phyloP scores from a whole-genome alignment of 257 asterid species.

The Buddleja alternifolia region DNA sequence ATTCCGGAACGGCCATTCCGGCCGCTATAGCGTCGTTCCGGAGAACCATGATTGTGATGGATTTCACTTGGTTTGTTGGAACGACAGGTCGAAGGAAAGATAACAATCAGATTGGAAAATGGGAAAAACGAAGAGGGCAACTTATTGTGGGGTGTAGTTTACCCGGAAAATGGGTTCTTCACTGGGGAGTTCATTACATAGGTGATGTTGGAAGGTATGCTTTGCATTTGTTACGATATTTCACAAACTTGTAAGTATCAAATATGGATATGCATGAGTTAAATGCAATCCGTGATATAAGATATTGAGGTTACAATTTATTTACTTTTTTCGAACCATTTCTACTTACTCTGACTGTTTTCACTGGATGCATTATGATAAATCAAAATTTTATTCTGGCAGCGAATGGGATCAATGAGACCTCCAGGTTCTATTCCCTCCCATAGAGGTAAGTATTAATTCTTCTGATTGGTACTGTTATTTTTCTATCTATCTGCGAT shows the following conservation, averaged over 20 bases:
- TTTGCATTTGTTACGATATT: slow-evolving; percentile 14
- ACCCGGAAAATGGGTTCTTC: slow-evolving; percentile 96
- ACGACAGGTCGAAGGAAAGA: slow-evolving; percentile 85
- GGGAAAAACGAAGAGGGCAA: slow-evolving; percentile 67
- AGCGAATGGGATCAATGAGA: slow-evolving; percentile 99
- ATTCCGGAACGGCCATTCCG: too few species aligned
- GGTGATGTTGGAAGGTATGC: slow-evolving; percentile 81
- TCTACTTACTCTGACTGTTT: neutral
- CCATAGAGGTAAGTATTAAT: slow-evolving; percentile 61
- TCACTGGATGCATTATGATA: neutral
- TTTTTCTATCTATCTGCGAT: slow-evolving; percentile 13
- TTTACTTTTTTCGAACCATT: neutral
- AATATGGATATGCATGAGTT: neutral
- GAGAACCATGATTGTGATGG: neutral
- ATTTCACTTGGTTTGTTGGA: slow-evolving; percentile 33
- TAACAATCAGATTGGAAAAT: slow-evolving; percentile 61
- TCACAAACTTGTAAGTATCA: neutral
- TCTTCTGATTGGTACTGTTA: slow-evolving; percentile 13
- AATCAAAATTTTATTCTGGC: slow-evolving; percentile 33
- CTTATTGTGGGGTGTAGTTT: slow-evolving; percentile 79
- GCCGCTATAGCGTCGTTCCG: too few species aligned
- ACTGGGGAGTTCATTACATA: slow-evolving; percentile 89
- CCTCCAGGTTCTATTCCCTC: slow-evolving; percentile 79
- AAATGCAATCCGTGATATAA: neutral
- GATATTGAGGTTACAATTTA: slow-evolving; percentile 9